These are phyloP conservation scores for Allium fistulosum DNA, from an alignment of 106 monocot species.

Conservation along the genomic window DNA sequence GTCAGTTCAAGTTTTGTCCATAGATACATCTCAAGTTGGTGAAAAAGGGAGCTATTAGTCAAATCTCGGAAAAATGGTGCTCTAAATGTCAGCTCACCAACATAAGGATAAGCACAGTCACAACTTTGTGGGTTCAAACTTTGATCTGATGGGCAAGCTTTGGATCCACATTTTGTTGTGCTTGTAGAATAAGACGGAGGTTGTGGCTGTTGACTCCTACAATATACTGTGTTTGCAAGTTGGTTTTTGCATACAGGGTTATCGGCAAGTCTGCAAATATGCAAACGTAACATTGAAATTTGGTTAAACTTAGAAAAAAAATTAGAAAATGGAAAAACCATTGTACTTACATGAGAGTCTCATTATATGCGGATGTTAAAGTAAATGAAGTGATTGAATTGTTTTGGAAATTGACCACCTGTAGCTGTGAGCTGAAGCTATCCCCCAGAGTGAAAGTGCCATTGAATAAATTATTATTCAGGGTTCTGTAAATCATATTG, in stretches of 20 bases:
- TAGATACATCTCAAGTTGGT: conserved; percentile 37
- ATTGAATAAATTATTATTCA: conserved; percentile 20
- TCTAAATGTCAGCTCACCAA: conserved; percentile 45
- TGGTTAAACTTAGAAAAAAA: too few species aligned
- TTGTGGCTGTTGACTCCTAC: conserved; percentile 12
- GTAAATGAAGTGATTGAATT: conserved; percentile 16
- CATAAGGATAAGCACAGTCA: conserved; percentile 52
- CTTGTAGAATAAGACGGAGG: conserved; percentile 41
- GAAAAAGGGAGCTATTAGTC: conserved; percentile 28
- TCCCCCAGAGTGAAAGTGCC: conserved; percentile 19
- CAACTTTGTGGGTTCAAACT: conserved; percentile 41
- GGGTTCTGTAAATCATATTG: conserved; percentile 12
- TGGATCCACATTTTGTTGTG: conserved; percentile 17
- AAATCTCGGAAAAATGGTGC: conserved; percentile 47
- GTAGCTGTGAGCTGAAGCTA: conserved; percentile 25
- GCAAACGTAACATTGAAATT: too few species aligned
- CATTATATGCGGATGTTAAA: not conserved
- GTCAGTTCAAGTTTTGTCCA: conserved; percentile 25
- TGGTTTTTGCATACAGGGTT: conserved; percentile 47
- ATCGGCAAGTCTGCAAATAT: conserved; percentile 34
- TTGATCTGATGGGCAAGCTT: conserved; percentile 36
- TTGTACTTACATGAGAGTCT: not conserved
- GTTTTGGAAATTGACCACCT: conserved; percentile 34
- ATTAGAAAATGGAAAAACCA: too few species aligned
- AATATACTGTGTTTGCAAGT: conserved; percentile 19